A percentile compares a stretch with the other conserved stretches of the same genome.
These are phyloP conservation scores for Boletus mariae DNA, from an alignment of 1,284 basidiomycete genomes.

Conservation along the genomic window DNA sequence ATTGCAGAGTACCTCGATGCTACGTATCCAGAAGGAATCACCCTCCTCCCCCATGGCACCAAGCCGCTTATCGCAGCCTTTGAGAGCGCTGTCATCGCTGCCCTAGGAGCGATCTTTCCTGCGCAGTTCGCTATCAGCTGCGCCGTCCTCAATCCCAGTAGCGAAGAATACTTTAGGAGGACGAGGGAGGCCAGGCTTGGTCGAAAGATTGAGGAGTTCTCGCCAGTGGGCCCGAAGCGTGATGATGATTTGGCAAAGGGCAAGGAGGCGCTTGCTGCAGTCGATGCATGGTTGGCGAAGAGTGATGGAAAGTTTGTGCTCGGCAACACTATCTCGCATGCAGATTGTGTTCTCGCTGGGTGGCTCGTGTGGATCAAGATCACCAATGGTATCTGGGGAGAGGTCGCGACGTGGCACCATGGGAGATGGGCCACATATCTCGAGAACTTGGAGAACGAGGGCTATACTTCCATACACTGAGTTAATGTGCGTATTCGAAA, in stretches of 20 bases:
- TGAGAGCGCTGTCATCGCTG: constrained; percentile 15
- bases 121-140: constrained; percentile 17
- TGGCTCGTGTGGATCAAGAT: constrained; percentile 31
- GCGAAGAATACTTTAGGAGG: constrained; percentile 32
- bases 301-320: constrained; percentile 30
- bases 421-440: constrained; percentile 34
- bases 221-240: constrained; percentile 27
- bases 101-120: constrained; percentile 12
- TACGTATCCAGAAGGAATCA: constrained; percentile 29
- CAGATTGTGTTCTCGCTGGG: constrained; percentile 30
- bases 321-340: constrained; percentile 37
- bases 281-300: constrained; percentile 29
- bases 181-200: constrained; percentile 31
- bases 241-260: constrained; percentile 24
- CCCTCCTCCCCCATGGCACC: constrained; percentile 28
- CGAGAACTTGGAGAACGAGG: constrained; percentile 24
- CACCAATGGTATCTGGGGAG: constrained; percentile 26
- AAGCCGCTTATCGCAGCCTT: constrained; percentile 25
- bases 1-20: constrained; percentile 40
- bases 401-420: constrained; percentile 30
- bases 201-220: constrained; percentile 33
- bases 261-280: constrained; percentile 20
- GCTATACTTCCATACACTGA: constrained; percentile 23
- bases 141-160: constrained; percentile 27
- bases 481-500: background rate